Evolutionary conservation across 768 basidiomycete genomes (phyloP), one percentile per base, ranked within the genome.

Genomic region (Collybiopsis confluens): DNA sequence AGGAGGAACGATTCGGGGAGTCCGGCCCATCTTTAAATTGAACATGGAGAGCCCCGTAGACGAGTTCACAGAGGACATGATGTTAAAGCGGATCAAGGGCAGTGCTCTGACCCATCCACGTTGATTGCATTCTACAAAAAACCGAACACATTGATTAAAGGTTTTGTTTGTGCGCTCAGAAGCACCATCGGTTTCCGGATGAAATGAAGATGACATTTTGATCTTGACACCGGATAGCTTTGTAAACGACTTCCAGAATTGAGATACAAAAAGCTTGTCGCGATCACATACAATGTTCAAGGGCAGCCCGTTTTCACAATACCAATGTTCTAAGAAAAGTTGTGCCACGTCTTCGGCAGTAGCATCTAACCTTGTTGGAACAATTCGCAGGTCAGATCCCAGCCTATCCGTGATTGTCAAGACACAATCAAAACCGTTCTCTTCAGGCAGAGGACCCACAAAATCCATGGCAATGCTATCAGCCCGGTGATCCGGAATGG

Each of bases 171-270:
- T 60, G 0, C 58, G 52, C 58, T 73, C 65, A 18, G 61, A 67
- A 0, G 59, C 23, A 1, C 73, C 70, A 53, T 73, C 69, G 0
- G 65, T 72, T 44, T 74, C 58, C 0, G 70, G 71, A 21, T 73
- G 72, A 35, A 62, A 73, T 0, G 69, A 55, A 0, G 68, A 65
- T 0, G 69, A 73, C 58, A 74, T 61, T 15, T 62, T 60, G 0
- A 69, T 37, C 23, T 68, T 62, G 4, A 64, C 56, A 1, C 68
- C 65, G 2, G 65, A 55, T 5, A 63, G 44, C 10, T 18, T 33
- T 9, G 15, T 15, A 4, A 70, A 55, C 0, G 55, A 43, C 20
- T 36, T 42, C 70, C 71, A 73, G 54, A 72, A 70, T 6, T 21
- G 3, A 1, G 63, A 65, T 1, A 65, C 60, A 45, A 71, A 73